Percentiles rank a stretch among this genome's conserved stretches.
phyloP scores from a whole-genome alignment of 345 rosid species.

The Aurinia saxatilis region DNA sequence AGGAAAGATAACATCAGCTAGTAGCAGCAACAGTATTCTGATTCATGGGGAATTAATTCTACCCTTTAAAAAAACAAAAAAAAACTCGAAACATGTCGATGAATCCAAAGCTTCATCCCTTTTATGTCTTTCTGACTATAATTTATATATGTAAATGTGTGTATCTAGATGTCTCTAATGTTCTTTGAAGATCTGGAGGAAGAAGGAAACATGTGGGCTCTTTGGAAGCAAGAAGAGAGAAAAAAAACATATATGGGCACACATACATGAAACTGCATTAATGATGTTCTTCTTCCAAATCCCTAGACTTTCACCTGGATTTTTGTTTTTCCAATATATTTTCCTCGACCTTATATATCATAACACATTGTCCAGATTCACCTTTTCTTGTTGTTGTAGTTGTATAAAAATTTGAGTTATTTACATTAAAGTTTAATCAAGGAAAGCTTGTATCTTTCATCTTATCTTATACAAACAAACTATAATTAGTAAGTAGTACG shows the following conservation, averaged over 20 bases:
- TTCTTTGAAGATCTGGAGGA: slow-evolving; percentile 20
- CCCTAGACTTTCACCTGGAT: slow-evolving; percentile 17
- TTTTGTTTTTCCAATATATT: too few species aligned
- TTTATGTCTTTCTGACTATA: not conserved
- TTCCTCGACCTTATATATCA: too few species aligned
- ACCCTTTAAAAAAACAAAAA: slow-evolving; percentile 23
- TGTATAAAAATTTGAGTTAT: too few species aligned
- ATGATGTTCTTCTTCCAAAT: slow-evolving; percentile 23
- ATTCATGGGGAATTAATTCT: slow-evolving; percentile 19
- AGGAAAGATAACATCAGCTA: too few species aligned
- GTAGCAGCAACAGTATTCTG: slow-evolving; percentile 26
- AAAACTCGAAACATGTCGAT: slow-evolving; percentile 33
- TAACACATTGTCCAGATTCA: too few species aligned
- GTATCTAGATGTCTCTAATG: not conserved
- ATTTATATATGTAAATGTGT: not conserved
- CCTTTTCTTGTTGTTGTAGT: too few species aligned
- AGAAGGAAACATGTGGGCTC: slow-evolving; percentile 57
- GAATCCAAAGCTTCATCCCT: slow-evolving; percentile 40
- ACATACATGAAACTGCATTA: slow-evolving; percentile 19
- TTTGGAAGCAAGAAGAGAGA: slow-evolving; percentile 29
- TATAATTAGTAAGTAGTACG: too few species aligned
- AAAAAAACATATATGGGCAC: slow-evolving; percentile 23
- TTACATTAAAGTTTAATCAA: too few species aligned
- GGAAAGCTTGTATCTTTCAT: too few species aligned
- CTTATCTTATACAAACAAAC: too few species aligned